These are phyloP conservation scores for Rosellinia necatrix DNA, from an alignment of 2,329 filamentous ascomycete species.

Conservation along the genomic window DNA sequence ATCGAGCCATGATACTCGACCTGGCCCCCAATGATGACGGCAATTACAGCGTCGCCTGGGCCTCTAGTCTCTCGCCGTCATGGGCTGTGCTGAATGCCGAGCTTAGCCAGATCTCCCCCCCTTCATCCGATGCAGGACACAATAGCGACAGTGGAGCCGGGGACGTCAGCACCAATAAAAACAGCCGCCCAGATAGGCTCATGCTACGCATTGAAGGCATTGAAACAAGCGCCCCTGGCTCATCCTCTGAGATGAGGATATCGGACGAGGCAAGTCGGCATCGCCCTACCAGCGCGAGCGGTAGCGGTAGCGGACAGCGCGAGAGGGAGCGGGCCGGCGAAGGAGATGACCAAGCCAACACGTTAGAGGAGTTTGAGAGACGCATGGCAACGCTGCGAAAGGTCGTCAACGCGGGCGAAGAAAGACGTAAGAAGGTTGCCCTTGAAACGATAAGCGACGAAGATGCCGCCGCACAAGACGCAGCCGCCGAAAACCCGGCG, in stretches of 20 bases:
- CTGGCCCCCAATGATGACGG: conserved; percentile 49
- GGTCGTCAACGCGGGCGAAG: conserved; percentile 58
- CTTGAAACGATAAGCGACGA: conserved; percentile 22
- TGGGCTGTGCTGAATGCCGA: conserved; percentile 66
- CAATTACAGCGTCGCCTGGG: conserved; percentile 64
- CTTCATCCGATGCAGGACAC: conserved; percentile 39
- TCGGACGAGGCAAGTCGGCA: conserved; percentile 36
- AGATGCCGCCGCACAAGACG: conserved; percentile 1
- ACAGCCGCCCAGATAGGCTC: conserved; percentile 47
- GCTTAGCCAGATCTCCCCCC: conserved; percentile 48
- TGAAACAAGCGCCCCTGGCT: conserved; percentile 42
- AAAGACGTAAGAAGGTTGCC: conserved; percentile 45
- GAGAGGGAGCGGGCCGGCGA: conserved; percentile 37
- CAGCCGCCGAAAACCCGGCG: neutral
- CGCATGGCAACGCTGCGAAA: conserved; percentile 60
- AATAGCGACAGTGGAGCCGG: conserved; percentile 43
- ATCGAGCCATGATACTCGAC: conserved; percentile 61
- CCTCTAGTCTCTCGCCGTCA: conserved; percentile 72
- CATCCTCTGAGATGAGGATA: conserved; percentile 43
- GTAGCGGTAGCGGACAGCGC: conserved; percentile 38
- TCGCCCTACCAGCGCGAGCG: conserved; percentile 34
- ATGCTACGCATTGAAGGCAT: conserved; percentile 68
- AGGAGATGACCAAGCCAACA: conserved; percentile 52
- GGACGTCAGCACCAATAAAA: conserved; percentile 17
- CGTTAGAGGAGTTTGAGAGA: conserved; percentile 62